These are phyloP conservation scores for Podospora pseudocomata DNA, from an alignment of 495 filamentous ascomycete species.

Conservation along the genomic window DNA sequence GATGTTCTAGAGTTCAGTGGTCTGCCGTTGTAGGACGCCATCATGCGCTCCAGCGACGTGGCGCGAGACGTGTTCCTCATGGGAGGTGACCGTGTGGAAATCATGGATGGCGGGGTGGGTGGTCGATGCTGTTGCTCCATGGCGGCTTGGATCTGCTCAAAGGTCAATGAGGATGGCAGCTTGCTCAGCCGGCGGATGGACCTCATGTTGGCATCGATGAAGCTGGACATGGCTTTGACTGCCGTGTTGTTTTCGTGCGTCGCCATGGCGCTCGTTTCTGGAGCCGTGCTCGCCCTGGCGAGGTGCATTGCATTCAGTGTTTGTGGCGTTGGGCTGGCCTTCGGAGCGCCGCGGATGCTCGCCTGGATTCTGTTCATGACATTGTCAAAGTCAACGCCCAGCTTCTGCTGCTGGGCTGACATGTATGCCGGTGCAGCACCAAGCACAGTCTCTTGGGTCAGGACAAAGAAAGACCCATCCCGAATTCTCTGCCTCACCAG, in stretches of 20 bases:
- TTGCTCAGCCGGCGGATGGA: conserved; percentile 46
- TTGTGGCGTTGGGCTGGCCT: conserved; percentile 23
- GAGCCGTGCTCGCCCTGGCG: conserved; percentile 30
- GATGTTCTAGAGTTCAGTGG: neutral
- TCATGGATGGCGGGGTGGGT: conserved; percentile 35
- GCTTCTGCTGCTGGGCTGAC: conserved; percentile 29
- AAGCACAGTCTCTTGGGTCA: conserved; percentile 37
- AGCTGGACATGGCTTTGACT: conserved; percentile 41
- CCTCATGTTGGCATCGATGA: conserved; percentile 46
- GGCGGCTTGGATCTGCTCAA: conserved; percentile 35
- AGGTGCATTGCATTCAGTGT: conserved; percentile 39
- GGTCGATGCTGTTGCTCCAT: conserved; percentile 30
- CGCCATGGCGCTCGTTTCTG: conserved; percentile 34
- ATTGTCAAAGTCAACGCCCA: conserved; percentile 39
- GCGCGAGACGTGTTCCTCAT: conserved; percentile 17
- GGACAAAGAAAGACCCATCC: conserved; percentile 48
- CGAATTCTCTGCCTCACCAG: conserved; percentile 42
- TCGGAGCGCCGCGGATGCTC: conserved; percentile 25
- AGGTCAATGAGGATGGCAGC: conserved; percentile 33
- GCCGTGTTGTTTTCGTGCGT: conserved; percentile 41
- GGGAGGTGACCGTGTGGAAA: conserved; percentile 23
- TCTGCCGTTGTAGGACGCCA: conserved; percentile 18
- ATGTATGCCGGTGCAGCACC: conserved; percentile 32
- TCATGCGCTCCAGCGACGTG: conserved; percentile 25
- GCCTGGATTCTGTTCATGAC: conserved; percentile 43